These are phyloP conservation scores for Fusarium lyarnte DNA, from an alignment of 2,329 filamentous ascomycete genomes.

Conservation along the genomic window DNA sequence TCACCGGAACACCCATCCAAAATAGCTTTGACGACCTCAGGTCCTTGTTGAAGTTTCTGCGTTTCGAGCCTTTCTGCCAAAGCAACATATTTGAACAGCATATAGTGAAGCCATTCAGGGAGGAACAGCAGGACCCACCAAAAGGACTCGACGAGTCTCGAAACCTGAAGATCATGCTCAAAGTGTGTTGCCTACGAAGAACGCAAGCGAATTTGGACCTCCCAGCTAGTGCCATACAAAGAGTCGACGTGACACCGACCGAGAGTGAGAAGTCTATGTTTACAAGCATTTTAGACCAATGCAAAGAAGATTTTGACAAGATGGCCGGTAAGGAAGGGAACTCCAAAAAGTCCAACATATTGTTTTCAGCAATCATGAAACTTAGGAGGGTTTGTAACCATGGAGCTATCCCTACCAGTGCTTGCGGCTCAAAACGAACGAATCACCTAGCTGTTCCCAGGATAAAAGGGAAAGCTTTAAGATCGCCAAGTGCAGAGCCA, in stretches of 20 bases:
- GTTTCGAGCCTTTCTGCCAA: rapidly evolving
- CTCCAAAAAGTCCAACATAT: background rate
- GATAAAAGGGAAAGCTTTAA: rapidly evolving
- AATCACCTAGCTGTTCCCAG: background rate
- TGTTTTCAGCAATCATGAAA: constrained; percentile 2
- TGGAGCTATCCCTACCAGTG: rapidly evolving
- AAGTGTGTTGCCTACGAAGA: background rate
- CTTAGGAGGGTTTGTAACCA: constrained; percentile 11
- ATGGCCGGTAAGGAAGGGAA: background rate
- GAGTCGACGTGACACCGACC: background rate
- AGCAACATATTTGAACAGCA: background rate
- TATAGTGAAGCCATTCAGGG: background rate
- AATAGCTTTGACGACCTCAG: background rate
- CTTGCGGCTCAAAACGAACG: rapidly evolving
- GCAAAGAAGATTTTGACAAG: background rate
- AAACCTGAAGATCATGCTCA: background rate
- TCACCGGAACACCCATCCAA: background rate
- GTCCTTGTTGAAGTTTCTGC: background rate
- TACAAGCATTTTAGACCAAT: background rate
- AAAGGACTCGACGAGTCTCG: rapidly evolving
- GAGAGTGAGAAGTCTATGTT: rapidly evolving
- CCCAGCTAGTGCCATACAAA: rapidly evolving
- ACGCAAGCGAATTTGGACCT: rapidly evolving
- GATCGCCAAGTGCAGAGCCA: background rate
- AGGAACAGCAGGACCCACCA: rapidly evolving